A percentile compares a stretch with the other conserved stretches of the same genome.
phyloP scores from a whole-genome alignment of 2,329 filamentous ascomycete genomes.

The Sporothrix euskadiensis region DNA sequence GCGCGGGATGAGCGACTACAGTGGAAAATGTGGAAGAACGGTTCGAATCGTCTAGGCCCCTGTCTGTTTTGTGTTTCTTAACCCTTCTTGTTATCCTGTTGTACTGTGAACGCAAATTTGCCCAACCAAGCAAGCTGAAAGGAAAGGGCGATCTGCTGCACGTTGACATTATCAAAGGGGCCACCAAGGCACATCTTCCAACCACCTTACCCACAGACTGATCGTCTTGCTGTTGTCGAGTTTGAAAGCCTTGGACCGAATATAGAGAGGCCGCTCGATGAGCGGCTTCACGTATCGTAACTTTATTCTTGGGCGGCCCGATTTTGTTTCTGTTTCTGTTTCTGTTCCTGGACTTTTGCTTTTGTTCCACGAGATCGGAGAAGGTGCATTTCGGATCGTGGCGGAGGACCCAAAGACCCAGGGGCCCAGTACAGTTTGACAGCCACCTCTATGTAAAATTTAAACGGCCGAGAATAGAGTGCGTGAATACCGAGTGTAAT shows the following conservation, averaged over 20 bases:
- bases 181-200: not conserved
- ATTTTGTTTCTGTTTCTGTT: not conserved
- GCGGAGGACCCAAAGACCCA: not conserved
- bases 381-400: not conserved
- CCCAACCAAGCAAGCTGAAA: slow-evolving; percentile 19
- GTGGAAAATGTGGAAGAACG: not conserved
- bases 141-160: not conserved
- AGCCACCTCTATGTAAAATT: not conserved
- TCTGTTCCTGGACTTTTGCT: not conserved
- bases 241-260: too few relatives aligned
- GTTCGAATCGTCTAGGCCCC: not conserved
- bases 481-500: not conserved
- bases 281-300: not conserved
- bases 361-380: not conserved
- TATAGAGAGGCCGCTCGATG: not conserved
- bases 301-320: not conserved
- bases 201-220: not conserved
- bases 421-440: not conserved
- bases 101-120: not conserved
- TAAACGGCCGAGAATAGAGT: not conserved
- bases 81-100: not conserved
- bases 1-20: not conserved
- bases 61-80: not conserved
- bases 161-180: not conserved
- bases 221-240: not conserved